Base-by-base conservation (phyloP, 2,329 filamentous ascomycete genomes). In the Phialemoniopsis sp. region DNA sequence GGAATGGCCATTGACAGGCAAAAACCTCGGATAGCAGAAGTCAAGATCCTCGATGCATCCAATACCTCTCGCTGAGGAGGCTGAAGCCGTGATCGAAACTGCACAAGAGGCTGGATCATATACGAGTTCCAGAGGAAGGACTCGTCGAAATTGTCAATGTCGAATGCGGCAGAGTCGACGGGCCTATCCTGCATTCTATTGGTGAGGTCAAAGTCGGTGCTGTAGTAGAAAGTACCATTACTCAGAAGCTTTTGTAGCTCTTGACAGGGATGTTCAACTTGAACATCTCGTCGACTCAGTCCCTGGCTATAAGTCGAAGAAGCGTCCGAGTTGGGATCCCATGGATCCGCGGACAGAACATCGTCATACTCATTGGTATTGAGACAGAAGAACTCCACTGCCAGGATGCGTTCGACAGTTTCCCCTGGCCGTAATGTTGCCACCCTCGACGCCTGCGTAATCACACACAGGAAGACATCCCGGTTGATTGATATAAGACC, bases 51-150 rank as follows among this genome's bases (percentile, higher is more conserved):
- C 15, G 89, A 95, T 4, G 76, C 72, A 66, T 98, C 93, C n/a
- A 98, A 73, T 5, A 81, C 82, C 44, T 80, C 75, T 49, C 84
- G 85, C 51, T 96, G 89, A 39, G 78, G 75, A 6, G 79, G 76
- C 44, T 88, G 77, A 34, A 98, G 73, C 14, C 87, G 79, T 21
- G 85, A 89, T 32, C 93, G 82, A 59, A 98, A 97, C 58, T 89
- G 79, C 21, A 96, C 83, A 39, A 98, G 72, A 5, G 93, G 90
- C 47, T 86, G 84, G 53, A 98, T 95, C 89, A 98, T 96, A 64
- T 94, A 96, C 4, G 89, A 94, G 57, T 98, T 98, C 93, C 93
- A 98, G 14, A 98, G 67, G 57, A 95, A 96, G 2, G 87, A 85
- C 54, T 89, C 85, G 60, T 98, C 89, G 45, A 97, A 82, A 54